Evolutionary conservation across 2,329 filamentous ascomycete genomes (phyloP).

Genomic region (Tolypocladium ophioglossoides): DNA sequence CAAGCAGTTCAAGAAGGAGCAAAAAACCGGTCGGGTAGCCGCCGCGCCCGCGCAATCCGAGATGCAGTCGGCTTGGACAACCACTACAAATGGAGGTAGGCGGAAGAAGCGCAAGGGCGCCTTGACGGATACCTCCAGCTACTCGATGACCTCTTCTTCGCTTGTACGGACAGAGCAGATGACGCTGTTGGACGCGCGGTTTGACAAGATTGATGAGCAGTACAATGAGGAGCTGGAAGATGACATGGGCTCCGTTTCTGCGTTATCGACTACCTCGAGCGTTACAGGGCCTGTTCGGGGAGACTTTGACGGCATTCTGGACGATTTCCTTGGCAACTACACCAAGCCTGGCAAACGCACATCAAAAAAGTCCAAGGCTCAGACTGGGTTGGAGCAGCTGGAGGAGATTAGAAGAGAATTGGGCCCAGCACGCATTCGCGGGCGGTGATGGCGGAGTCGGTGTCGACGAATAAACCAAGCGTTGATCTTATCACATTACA

Average conservation of each 20-base stretch:
- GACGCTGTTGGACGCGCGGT: constrained; percentile 75
- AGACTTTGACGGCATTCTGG: constrained; percentile 85
- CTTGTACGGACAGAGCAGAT: constrained; percentile 81
- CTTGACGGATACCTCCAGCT: constrained; percentile 74
- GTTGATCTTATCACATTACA: not conserved
- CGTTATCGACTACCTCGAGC: constrained; percentile 52
- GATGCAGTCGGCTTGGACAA: constrained; percentile 60
- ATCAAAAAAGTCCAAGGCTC: constrained; percentile 70
- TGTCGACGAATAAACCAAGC: not conserved
- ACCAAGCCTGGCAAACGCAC: constrained; percentile 61
- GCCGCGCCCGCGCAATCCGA: constrained; percentile 46
- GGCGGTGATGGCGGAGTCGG: constrained; percentile 5
- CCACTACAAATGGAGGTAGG: constrained; percentile 68
- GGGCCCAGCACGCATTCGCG: constrained; percentile 59
- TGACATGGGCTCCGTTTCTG: constrained; percentile 46
- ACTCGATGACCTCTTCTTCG: constrained; percentile 86
- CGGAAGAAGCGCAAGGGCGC: constrained; percentile 94
- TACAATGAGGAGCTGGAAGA: constrained; percentile 45
- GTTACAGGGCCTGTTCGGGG: constrained; percentile 57
- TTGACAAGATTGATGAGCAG: constrained; percentile 80
- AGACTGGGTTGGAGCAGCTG: constrained; percentile 75
- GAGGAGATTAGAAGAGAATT: constrained; percentile 78
- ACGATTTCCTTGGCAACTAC: constrained; percentile 77
- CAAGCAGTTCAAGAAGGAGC: constrained; percentile 84
- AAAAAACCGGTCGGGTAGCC: constrained; percentile 35